These are phyloP conservation scores for Huntiella abstrusa DNA, from an alignment of 2,329 filamentous ascomycete species.

Conservation along the genomic window DNA sequence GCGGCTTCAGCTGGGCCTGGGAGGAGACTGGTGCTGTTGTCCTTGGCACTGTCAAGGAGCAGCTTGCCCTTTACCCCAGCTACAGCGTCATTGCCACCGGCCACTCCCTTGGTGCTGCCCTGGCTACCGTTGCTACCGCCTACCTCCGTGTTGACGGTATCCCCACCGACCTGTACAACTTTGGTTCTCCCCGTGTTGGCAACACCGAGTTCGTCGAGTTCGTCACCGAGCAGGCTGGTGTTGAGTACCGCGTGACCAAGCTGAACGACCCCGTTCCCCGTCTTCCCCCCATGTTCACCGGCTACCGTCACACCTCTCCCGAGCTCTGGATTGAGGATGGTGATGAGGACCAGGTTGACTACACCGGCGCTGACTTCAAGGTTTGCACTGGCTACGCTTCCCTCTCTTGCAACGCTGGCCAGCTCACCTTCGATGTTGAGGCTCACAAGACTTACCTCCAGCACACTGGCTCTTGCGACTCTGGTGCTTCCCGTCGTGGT, in stretches of 20 bases:
- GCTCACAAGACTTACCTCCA: constrained; percentile 33
- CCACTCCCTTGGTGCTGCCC: constrained; percentile 49
- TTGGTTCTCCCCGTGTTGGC: constrained; percentile 47
- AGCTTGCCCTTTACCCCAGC: constrained; percentile 26
- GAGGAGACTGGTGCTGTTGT: constrained; percentile 28
- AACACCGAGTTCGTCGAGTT: constrained; percentile 34
- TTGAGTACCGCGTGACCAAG: constrained; percentile 48
- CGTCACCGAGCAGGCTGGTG: constrained; percentile 31
- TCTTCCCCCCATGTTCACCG: constrained; percentile 40
- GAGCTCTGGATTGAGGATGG: constrained; percentile 44
- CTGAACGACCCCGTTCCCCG: constrained; percentile 47
- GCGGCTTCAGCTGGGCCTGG: constrained; percentile 43
- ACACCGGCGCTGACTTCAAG: constrained; percentile 22
- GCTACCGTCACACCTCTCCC: constrained; percentile 47
- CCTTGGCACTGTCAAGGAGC: constrained; percentile 24
- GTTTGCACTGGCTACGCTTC: constrained; percentile 31
- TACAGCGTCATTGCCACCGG: constrained; percentile 42
- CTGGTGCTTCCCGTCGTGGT: constrained; percentile 1
- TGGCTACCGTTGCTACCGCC: constrained; percentile 40
- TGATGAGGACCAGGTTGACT: constrained; percentile 18
- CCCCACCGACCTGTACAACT: constrained; percentile 36
- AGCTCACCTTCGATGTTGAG: constrained; percentile 23
- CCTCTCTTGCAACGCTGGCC: constrained; percentile 31
- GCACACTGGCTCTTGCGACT: constrained; percentile 22
- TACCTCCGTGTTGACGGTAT: constrained; percentile 31